These are phyloP conservation scores for Hypoxylon fragiforme DNA, from an alignment of 495 filamentous ascomycete genomes.

Conservation along the genomic window DNA sequence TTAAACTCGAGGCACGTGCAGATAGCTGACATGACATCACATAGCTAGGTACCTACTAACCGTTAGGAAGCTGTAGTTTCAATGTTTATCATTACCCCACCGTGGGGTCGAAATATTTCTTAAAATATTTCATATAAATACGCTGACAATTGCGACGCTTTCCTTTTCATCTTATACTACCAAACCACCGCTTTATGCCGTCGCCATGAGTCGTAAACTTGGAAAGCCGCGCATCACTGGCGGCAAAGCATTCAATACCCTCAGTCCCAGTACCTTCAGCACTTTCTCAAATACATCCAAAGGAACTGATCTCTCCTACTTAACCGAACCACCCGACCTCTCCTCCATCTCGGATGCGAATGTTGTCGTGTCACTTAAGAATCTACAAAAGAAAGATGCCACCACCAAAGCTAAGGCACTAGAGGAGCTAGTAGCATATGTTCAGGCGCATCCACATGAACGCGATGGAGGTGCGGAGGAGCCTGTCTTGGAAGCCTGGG, in stretches of 20 bases:
- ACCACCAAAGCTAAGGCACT: slow-evolving; percentile 92
- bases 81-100: too few relatives aligned
- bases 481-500: slow-evolving; percentile 81
- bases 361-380: slow-evolving; percentile 86
- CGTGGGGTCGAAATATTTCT: slow-evolving; percentile 35
- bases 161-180: not conserved
- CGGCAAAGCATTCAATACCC: slow-evolving; percentile 35
- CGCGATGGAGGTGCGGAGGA: slow-evolving; percentile 67
- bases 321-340: slow-evolving; percentile 82
- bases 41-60: too few relatives aligned
- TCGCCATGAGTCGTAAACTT: slow-evolving; percentile 38
- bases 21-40: too few relatives aligned
- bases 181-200: not conserved
- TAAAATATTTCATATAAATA: not conserved
- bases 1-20: too few relatives aligned
- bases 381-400: slow-evolving; percentile 87
- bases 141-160: not conserved
- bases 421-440: slow-evolving; percentile 74
- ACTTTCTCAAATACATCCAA: slow-evolving; percentile 49
- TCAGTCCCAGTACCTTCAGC: slow-evolving; percentile 46
- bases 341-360: slow-evolving; percentile 75
- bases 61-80: too few relatives aligned
- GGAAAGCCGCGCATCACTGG: slow-evolving; percentile 33
- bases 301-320: slow-evolving; percentile 68
- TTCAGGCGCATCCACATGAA: slow-evolving; percentile 52